Evolutionary conservation across 2,329 filamentous ascomycete species (phyloP), one percentile per base, ranked within the genome.

Genomic region (Colletotrichum spinosum): DNA sequence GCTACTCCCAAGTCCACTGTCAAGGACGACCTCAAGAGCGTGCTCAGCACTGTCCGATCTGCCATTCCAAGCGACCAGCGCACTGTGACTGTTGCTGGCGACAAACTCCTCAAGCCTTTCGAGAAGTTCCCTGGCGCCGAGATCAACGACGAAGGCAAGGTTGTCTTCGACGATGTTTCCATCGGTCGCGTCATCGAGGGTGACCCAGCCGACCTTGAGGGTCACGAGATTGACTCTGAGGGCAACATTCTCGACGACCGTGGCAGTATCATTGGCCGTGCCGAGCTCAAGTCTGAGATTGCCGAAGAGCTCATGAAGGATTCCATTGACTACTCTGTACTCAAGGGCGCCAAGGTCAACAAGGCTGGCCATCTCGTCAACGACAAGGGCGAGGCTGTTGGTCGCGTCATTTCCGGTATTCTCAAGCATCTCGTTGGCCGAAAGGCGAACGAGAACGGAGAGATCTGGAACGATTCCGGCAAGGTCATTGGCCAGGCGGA

Each of bases 381-480:
- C 65, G 77, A 84, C 9, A 79, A 84, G 42, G 83, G 84, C 33
- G 79, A 84, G 46, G 72, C 86, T 3, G 78, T 92, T 69, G 91
- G 88, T 13, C 87, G 86, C 50, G 80, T 93, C 11, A 77, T 87
- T 39, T 84, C 90, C 69, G 91, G 91, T 42, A 86, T 89, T 13
- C 70, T 87, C 15, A 86, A 89, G 75, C 82, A 90, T 67, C 83
- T 92, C 6, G 76, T 89, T 38, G 89, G 89, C 70, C 87, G 86
- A 71, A 86, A 86, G 72, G 80, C 88, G 39, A 90, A 92, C 67
- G 87, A 86, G 58, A 78, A 91, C 41, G 91, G 91, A 49, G 83
- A 90, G 69, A 89, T 93, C 78, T 92, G 88, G 87, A 89, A 89
- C 72, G 89, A 92, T 67, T 81, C 82, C 6, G 91, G 90, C 66